These are phyloP conservation scores for Naegleria gruberi DNA, from an alignment of 208 protist species.

Conservation along the genomic window DNA sequence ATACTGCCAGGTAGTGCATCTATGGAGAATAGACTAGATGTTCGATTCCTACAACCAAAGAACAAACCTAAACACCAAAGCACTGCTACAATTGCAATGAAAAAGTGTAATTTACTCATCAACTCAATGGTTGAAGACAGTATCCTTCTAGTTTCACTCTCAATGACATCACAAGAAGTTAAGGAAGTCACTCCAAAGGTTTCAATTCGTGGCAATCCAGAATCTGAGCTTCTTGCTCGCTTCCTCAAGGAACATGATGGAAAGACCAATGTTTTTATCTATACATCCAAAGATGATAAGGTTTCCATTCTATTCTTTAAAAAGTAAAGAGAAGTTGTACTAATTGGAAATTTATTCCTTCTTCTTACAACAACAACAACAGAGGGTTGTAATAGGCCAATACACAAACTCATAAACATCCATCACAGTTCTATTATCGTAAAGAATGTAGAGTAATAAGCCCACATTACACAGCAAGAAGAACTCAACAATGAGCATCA, in stretches of 20 bases:
- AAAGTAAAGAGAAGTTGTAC: not conserved
- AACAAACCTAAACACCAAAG: not conserved
- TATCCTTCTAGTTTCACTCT: not conserved
- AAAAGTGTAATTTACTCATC: not conserved
- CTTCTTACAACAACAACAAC: not conserved
- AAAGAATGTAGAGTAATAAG: not conserved
- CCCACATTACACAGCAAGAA: not conserved
- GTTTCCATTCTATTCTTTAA: not conserved
- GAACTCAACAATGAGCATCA: not conserved
- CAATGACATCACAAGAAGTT: not conserved
- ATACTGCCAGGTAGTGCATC: not conserved
- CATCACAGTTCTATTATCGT: not conserved
- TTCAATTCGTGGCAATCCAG: not conserved
- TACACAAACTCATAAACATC: not conserved
- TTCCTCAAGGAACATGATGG: not conserved
- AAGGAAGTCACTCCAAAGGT: not conserved
- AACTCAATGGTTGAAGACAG: not conserved
- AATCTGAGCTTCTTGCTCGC: not conserved
- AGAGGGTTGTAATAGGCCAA: not conserved
- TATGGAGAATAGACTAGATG: not conserved
- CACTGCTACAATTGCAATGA: not conserved
- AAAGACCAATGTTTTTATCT: not conserved
- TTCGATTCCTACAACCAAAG: not conserved
- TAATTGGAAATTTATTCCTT: not conserved
- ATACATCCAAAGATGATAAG: not conserved